Conservation (phyloP, 2,329 filamentous ascomycete species). For the Aspergillus sp. region DNA sequence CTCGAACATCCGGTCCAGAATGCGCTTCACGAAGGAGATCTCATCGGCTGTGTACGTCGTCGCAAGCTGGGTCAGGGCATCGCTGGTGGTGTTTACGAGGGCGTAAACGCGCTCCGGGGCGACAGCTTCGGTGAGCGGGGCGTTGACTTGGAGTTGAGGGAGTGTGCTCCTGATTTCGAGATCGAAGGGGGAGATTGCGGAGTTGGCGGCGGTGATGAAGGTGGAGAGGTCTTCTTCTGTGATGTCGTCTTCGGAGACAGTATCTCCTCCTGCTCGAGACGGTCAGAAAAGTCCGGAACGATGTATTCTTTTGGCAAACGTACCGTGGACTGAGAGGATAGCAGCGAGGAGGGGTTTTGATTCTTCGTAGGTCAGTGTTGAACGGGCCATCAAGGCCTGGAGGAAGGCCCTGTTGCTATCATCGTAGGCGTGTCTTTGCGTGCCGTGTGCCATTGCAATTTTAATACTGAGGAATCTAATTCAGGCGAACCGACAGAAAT, state of each 20-base stretch:
- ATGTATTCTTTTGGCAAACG: not conserved
- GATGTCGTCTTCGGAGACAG: constrained; percentile 61
- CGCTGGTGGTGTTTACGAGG: constrained; percentile 83
- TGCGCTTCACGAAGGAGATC: constrained; percentile 81
- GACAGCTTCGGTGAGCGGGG: constrained; percentile 4
- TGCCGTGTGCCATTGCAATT: not conserved
- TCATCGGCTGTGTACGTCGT: constrained; percentile 80
- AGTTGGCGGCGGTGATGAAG: constrained; percentile 70
- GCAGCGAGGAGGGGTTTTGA: constrained; percentile 72
- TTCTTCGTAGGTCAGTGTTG: constrained; percentile 73
- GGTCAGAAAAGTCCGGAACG: not conserved
- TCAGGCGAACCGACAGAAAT: not conserved
- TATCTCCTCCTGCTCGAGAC: constrained; percentile 42
- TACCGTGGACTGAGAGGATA: constrained; percentile 65
- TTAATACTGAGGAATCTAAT: no score
- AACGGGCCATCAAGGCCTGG: constrained; percentile 79
- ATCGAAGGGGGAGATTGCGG: constrained; percentile 75
- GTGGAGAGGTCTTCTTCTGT: constrained; percentile 66
- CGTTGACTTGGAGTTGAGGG: constrained; percentile 60
- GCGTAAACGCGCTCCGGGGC: constrained; percentile 66
- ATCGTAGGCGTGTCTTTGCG: constrained; percentile 44
- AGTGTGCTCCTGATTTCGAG: constrained; percentile 77
- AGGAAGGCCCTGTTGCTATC: constrained; percentile 83
- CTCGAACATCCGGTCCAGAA: constrained; percentile 91
- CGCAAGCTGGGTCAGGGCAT: constrained; percentile 81